These are phyloP conservation scores for Amoebophrya sp. DNA, from an alignment of 169 alveolate species.

Conservation along the genomic window DNA sequence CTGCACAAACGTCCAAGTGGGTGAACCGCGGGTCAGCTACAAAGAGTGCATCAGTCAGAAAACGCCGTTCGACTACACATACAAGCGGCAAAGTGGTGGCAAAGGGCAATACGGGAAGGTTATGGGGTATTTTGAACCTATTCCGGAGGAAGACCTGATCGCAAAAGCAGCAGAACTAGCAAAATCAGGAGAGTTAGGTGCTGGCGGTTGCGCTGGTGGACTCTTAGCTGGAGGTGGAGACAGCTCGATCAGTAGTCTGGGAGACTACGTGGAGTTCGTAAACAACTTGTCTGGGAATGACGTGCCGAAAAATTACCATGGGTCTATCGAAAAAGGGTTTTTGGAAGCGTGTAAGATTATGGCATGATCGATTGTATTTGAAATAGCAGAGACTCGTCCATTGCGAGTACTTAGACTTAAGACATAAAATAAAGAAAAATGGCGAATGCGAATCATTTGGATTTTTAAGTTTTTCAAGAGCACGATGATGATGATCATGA, in stretches of 20 bases:
- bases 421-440: not conserved
- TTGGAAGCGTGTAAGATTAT: not conserved
- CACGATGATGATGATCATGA: constrained; percentile 81
- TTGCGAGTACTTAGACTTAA: not conserved
- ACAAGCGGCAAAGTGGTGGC: constrained; percentile 90
- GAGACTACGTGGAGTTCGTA: constrained; percentile 56
- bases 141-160: constrained; percentile 53
- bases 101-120: constrained; percentile 90
- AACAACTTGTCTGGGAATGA: constrained; percentile 8
- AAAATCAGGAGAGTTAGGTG: constrained; percentile 38
- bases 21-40: constrained; percentile 85
- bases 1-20: constrained; percentile 54
- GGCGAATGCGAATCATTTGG: not conserved
- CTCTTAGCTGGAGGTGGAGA: not conserved
- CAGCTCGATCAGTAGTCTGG: not conserved
- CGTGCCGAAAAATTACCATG: not conserved
- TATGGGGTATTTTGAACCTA: constrained; percentile 77
- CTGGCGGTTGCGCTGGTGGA: not conserved
- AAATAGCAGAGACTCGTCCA: not conserved
- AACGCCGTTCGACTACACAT: constrained; percentile 77
- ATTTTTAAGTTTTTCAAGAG: constrained; percentile 58
- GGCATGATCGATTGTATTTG: not conserved
- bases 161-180: constrained; percentile 35
- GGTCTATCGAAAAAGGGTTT: not conserved
- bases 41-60: constrained; percentile 44